Evolutionary conservation across 2,329 filamentous ascomycete species (phyloP).

Genomic region (Apiospora rasikravindrae): DNA sequence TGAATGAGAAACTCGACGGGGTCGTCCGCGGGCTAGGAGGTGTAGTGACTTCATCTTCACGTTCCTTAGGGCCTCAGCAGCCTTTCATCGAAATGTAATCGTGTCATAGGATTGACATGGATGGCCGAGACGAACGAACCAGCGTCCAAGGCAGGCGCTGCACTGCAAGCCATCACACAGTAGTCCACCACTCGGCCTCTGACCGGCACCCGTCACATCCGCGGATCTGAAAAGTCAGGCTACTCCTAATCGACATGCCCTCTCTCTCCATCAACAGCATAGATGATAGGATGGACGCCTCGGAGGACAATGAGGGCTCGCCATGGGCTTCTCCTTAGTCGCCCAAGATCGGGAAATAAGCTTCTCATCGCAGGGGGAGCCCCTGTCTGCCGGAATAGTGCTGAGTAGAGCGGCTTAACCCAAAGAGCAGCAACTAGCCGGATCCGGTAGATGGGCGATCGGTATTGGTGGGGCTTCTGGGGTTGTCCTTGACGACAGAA

Average conservation of each 20-base stretch:
- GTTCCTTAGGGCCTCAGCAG: constrained; percentile 21
- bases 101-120: constrained; percentile 23
- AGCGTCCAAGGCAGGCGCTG: neutral
- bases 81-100: constrained; percentile 26
- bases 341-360: constrained; percentile 19
- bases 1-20: constrained; percentile 22
- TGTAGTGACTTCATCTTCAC: constrained; percentile 35
- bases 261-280: neutral
- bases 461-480: neutral
- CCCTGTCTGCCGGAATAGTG: neutral
- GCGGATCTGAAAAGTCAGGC: neutral
- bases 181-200: neutral
- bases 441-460: neutral
- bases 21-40: constrained; percentile 8
- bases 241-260: neutral
- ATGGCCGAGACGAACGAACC: neutral
- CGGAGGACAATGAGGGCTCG: neutral
- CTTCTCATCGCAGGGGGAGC: constrained; percentile 5
- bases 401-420: neutral
- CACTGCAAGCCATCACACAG: constrained; percentile 1
- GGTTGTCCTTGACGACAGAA: neutral
- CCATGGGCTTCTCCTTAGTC: neutral
- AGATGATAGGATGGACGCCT: neutral
- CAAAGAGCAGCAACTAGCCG: neutral
- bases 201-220: neutral